Conservation (phyloP, 345 rosid genomes). For the Populus ilicifolia region DNA sequence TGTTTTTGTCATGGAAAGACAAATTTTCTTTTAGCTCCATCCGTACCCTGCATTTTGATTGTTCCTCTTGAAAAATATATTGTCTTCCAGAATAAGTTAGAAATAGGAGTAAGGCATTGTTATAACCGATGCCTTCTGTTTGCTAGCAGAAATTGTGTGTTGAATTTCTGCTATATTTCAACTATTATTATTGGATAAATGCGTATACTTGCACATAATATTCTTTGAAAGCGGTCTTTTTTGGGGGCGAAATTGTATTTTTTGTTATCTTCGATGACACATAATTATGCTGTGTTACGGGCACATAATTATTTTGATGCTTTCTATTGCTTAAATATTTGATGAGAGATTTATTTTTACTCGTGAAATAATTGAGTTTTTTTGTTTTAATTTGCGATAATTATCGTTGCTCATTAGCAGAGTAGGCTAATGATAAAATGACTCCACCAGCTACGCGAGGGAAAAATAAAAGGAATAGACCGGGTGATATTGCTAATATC, state of each 20-base stretch:
- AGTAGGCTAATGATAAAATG: constrained; percentile 45
- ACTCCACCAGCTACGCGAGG: constrained; percentile 68
- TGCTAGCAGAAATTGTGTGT: background rate
- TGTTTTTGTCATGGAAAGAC: background rate
- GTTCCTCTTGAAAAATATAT: background rate
- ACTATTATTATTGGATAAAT: background rate
- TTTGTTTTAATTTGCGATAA: background rate
- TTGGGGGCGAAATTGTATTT: background rate
- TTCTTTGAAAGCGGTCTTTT: background rate
- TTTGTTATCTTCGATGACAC: background rate
- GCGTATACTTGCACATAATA: background rate
- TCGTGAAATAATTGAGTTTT: background rate
- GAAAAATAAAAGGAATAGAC: constrained; percentile 61
- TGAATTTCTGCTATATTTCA: background rate
- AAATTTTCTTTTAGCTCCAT: background rate
- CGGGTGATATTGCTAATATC: constrained; percentile 39
- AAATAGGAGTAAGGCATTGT: background rate
- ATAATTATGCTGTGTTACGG: background rate
- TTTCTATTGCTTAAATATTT: background rate
- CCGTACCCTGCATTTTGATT: background rate
- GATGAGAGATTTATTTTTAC: background rate
- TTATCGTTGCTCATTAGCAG: constrained; percentile 12
- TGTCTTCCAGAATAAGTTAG: background rate
- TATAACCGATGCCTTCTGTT: background rate
- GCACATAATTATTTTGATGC: no score